Percentiles rank a stretch among this genome's conserved stretches.
phyloP scores from a whole-genome alignment of 257 asterid species.

The Solanum rostratum region DNA sequence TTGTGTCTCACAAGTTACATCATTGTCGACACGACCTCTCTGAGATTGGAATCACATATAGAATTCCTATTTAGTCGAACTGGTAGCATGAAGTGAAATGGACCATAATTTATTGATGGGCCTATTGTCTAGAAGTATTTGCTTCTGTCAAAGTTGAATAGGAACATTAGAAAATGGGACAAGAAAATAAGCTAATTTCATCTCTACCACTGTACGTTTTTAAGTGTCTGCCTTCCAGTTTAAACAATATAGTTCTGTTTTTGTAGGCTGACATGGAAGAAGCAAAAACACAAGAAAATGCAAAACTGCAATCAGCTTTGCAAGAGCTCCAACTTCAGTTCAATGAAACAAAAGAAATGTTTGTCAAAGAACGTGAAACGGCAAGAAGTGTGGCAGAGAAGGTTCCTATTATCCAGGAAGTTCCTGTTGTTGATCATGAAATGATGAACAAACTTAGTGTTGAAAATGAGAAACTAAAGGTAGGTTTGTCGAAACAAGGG shows the following conservation, averaged over 20 bases:
- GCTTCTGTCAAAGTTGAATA: neutral
- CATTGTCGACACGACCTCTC: neutral
- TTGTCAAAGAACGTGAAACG: neutral
- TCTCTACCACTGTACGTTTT: neutral
- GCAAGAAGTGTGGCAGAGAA: neutral
- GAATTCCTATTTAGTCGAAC: neutral
- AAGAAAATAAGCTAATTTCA: neutral
- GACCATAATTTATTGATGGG: neutral
- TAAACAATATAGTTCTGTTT: neutral
- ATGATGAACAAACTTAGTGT: neutral
- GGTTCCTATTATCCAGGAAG: neutral
- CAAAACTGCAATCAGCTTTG: constrained; percentile 9
- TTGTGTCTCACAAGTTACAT: neutral
- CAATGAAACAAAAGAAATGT: constrained; percentile 5
- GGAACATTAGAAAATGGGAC: neutral
- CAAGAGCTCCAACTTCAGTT: constrained; percentile 7
- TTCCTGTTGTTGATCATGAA: constrained; percentile 1
- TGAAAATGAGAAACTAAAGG: constrained; percentile 15
- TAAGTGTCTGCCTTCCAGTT: neutral
- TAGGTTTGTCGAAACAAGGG: neutral
- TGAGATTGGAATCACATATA: neutral
- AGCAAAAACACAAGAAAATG: constrained; percentile 13
- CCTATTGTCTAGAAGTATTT: neutral
- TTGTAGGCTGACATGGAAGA: constrained; percentile 9
- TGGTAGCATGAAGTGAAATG: neutral